phyloP scores from a whole-genome alignment of 2,329 filamentous ascomycete species.

The Lanzia echinophila region DNA sequence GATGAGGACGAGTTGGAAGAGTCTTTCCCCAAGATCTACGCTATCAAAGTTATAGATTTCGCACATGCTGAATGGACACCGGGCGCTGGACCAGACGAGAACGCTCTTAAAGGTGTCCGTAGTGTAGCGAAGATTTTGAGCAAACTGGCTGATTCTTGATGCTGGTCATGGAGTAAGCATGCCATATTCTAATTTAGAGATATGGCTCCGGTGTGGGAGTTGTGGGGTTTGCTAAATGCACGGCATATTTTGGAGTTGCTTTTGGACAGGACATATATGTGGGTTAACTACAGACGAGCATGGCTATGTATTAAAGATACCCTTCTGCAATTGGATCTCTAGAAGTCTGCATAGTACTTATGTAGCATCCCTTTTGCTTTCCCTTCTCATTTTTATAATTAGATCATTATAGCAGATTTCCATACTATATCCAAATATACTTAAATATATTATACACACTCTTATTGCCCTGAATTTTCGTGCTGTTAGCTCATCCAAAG shows the following conservation, averaged over 20 bases:
- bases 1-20: conserved; percentile 50
- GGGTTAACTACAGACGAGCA: conserved; percentile 4
- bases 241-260: conserved; percentile 4
- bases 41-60: conserved; percentile 91
- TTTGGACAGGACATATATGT: conserved; percentile 7
- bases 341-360: conserved; percentile 7
- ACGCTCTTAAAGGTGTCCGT: conserved; percentile 66
- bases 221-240: conserved; percentile 7
- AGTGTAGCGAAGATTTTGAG: conserved; percentile 66
- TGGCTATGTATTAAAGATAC: conserved; percentile 8
- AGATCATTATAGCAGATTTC: background rate
- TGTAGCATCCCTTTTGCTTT: conserved; percentile 1
- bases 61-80: conserved; percentile 80
- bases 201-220: conserved; percentile 2
- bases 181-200: background rate
- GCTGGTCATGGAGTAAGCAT: background rate
- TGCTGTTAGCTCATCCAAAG: background rate
- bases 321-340: conserved; percentile 7
- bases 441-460: too few relatives aligned
- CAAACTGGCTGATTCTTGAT: conserved; percentile 33
- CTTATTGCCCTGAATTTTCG: too few relatives aligned
- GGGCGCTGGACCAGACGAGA: conserved; percentile 79
- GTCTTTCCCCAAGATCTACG: conserved; percentile 59
- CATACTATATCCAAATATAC: background rate
- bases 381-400: background rate